phyloP scores from a whole-genome alignment of 83 land plant species.

The Diphasiastrum complanatum region DNA sequence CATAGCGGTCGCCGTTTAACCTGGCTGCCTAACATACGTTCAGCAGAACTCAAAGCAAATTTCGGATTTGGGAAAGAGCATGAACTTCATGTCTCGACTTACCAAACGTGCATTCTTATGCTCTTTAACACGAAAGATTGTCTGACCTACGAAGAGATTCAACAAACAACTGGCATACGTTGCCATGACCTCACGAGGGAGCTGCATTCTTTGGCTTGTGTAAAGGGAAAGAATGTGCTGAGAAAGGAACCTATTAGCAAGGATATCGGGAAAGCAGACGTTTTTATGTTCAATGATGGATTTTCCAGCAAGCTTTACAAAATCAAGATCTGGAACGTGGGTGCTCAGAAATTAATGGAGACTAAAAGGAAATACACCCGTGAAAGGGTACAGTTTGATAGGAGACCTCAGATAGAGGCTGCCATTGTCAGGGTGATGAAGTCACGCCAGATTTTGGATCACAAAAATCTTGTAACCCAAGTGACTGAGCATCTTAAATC shows the following conservation, averaged over 20 bases:
- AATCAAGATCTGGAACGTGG: slow-evolving; percentile 6
- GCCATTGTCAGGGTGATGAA: slow-evolving; percentile 11
- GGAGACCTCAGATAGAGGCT: slow-evolving; percentile 15
- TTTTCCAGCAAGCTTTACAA: slow-evolving; percentile 9
- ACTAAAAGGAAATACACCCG: background rate
- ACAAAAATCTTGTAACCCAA: slow-evolving; percentile 4
- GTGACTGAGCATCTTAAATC: slow-evolving; percentile 2
- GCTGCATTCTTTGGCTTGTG: slow-evolving; percentile 6
- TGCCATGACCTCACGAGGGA: slow-evolving; percentile 4
- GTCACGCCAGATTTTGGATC: slow-evolving; percentile 2
- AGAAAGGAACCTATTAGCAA: slow-evolving; percentile 12
- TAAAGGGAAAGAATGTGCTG: slow-evolving; percentile 6
- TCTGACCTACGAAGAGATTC: slow-evolving; percentile 5
- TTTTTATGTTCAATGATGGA: slow-evolving; percentile 9
- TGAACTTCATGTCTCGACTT: background rate
- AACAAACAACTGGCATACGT: slow-evolving; percentile 1
- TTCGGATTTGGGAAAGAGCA: background rate
- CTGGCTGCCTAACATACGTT: slow-evolving; percentile 2
- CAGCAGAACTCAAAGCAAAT: slow-evolving; percentile 4
- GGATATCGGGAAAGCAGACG: slow-evolving; percentile 6
- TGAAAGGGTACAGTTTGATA: background rate
- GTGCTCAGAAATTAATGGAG: background rate
- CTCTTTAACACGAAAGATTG: slow-evolving; percentile 1
- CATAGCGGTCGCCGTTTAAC: slow-evolving; percentile 8
- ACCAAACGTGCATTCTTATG: slow-evolving; percentile 15